phyloP scores from a whole-genome alignment of 768 basidiomycete species.

The Lactarius psammicola region DNA sequence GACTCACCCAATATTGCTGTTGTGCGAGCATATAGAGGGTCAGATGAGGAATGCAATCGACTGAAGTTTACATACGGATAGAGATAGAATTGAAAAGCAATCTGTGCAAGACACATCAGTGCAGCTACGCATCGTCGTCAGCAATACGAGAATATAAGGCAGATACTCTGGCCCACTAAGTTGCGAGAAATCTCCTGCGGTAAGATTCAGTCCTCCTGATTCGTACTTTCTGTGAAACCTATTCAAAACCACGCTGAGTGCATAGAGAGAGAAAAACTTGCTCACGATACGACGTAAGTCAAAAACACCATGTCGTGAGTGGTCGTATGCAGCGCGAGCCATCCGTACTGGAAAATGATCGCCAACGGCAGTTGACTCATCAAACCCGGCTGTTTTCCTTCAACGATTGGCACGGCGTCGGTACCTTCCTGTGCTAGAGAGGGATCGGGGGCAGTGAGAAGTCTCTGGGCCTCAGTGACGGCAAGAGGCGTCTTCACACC shows the following conservation, averaged over 20 bases:
- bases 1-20: conserved; percentile 40
- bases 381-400: conserved; percentile 62
- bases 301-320: conserved; percentile 92
- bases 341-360: conserved; percentile 88
- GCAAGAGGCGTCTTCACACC: conserved; percentile 79
- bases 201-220: conserved; percentile 86
- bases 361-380: conserved; percentile 73
- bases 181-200: conserved; percentile 89
- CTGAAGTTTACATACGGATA: conserved; percentile 64
- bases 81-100: conserved; percentile 86
- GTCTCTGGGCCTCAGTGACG: conserved; percentile 68
- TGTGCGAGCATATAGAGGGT: conserved; percentile 1
- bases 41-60: background rate
- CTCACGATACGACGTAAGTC: conserved; percentile 86
- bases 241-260: conserved; percentile 9
- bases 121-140: conserved; percentile 56
- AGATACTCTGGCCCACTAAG: conserved; percentile 55
- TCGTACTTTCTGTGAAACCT: conserved; percentile 59
- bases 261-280: conserved; percentile 29
- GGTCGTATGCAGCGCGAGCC: conserved; percentile 84
- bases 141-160: conserved; percentile 9
- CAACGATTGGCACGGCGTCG: conserved; percentile 41
- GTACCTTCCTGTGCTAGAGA: conserved; percentile 39
- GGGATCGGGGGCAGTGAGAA: conserved; percentile 41
- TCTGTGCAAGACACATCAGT: conserved; percentile 91